phyloP scores from a whole-genome alignment of 2,329 filamentous ascomycete species.

The Fusarium haematococcum region DNA sequence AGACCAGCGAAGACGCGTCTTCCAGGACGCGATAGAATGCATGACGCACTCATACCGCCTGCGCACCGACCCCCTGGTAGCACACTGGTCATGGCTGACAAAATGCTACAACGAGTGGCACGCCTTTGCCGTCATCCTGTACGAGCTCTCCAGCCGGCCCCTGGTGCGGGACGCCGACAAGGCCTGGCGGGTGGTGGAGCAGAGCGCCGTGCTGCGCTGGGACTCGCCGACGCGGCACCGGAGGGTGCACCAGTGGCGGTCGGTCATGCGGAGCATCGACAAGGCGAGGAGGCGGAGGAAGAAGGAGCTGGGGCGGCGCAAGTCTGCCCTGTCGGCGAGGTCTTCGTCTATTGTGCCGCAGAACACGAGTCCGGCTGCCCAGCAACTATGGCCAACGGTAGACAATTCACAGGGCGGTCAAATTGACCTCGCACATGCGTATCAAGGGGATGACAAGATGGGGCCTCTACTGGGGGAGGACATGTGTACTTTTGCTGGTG shows the following conservation, averaged over 20 bases:
- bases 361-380: neutral
- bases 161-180: conserved; percentile 10
- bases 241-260: conserved; percentile 12
- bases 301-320: conserved; percentile 11
- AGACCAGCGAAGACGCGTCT: conserved; percentile 9
- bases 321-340: neutral
- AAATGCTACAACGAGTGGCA: conserved; percentile 16
- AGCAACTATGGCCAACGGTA: neutral
- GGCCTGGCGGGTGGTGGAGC: conserved; percentile 16
- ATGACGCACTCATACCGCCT: conserved; percentile 14
- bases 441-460: neutral
- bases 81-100: conserved; percentile 14
- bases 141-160: conserved; percentile 3
- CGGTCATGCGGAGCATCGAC: conserved; percentile 16
- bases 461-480: neutral
- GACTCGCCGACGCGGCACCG: conserved; percentile 5
- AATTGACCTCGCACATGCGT: neutral
- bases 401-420: neutral
- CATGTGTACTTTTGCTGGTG: neutral
- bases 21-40: conserved; percentile 11
- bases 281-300: conserved; percentile 7
- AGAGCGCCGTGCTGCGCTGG: conserved; percentile 15
- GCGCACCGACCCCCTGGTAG: neutral
- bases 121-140: conserved; percentile 11
- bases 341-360: neutral